Evolutionary conservation across 768 basidiomycete species (phyloP).

Genomic region (Russula foetens): DNA sequence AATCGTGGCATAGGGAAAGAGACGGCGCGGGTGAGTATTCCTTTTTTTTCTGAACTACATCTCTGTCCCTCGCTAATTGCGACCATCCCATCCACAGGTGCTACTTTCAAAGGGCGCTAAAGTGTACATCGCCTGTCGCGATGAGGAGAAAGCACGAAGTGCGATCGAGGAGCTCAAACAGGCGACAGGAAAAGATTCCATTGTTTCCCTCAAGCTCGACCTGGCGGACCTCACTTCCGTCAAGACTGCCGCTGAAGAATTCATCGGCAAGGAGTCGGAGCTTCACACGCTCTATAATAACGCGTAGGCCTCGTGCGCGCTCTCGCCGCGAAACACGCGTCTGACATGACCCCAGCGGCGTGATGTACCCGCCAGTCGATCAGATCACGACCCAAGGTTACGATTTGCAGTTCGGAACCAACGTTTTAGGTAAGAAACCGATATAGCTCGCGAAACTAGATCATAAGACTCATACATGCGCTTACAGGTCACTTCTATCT

Average conservation of each 20-base stretch:
- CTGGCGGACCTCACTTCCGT: background rate
- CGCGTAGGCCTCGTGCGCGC: background rate
- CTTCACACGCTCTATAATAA: too few species aligned
- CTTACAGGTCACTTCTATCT: too few species aligned
- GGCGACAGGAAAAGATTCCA: slow-evolving; percentile 6
- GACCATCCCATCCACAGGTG: background rate
- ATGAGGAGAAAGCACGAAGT: background rate
- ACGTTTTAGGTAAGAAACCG: background rate
- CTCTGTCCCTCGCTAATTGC: background rate
- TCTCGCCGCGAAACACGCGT: background rate
- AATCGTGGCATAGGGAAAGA: slow-evolving; percentile 14
- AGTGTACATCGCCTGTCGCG: slow-evolving; percentile 15
- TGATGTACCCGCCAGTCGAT: background rate
- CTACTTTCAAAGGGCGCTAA: slow-evolving; percentile 13
- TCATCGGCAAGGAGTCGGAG: slow-evolving; percentile 1
- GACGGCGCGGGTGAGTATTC: slow-evolving; percentile 6
- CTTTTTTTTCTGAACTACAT: too few species aligned
- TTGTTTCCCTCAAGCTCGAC: background rate
- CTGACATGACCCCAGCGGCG: background rate
- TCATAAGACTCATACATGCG: too few species aligned
- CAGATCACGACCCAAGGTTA: too few species aligned
- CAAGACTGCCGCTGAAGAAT: background rate
- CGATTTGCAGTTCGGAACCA: background rate
- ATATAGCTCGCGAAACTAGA: too few species aligned
- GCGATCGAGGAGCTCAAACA: slow-evolving; percentile 6